Base-by-base conservation (phyloP, 345 rosid genomes). In the Acer yangbiense region DNA sequence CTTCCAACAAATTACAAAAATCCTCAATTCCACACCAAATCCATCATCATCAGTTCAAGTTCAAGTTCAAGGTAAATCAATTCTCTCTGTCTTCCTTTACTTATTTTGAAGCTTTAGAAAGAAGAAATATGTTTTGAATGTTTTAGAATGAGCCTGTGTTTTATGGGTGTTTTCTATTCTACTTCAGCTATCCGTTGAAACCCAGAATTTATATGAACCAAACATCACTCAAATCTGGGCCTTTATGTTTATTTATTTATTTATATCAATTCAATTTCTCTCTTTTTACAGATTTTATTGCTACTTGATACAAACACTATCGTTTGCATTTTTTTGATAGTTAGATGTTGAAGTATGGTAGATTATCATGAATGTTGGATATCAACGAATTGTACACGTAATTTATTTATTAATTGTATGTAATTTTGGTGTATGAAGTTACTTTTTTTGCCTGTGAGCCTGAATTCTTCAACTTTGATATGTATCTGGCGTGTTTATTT, bases 61-160 rank as follows among this genome's bases (percentile, higher is more conserved):
- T 71, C 3, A 8, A 29, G 46, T 54, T 35, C 64, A 7, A 65
- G 73, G 79, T 68, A 76, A 76, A 21, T 76, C 71, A 35, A 39
- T 35, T 52, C 9, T n/a, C 27, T 50, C 48, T 65, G 18, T 23
- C 3, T 50, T 57, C 14, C 39, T 58, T 11, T 39, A 18, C 41
- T 52, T 76, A 8, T 20, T 20, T n/a, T 48, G 52, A 11, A 39
- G 12, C n/a, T 57, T 23, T 25, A 4, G 78, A 10, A 43, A 8
- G 3, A 54, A 21, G 32, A 14, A 23, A 55, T 12, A n/a, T 32
- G 65, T 66, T n/a, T 44, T 7, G 9, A 66, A 54, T 20, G 20
- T 23, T 54, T 57, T n/a, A 18, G 14, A 35, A 39, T 41, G 55
- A 61, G 18, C 20, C 1, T 60, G 64, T 60, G 10, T 9, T 58